Evolutionary conservation across 2,329 filamentous ascomycete genomes (phyloP), one percentile per base, ranked within the genome.

Genomic region (Rhytidhysteron rufulum): DNA sequence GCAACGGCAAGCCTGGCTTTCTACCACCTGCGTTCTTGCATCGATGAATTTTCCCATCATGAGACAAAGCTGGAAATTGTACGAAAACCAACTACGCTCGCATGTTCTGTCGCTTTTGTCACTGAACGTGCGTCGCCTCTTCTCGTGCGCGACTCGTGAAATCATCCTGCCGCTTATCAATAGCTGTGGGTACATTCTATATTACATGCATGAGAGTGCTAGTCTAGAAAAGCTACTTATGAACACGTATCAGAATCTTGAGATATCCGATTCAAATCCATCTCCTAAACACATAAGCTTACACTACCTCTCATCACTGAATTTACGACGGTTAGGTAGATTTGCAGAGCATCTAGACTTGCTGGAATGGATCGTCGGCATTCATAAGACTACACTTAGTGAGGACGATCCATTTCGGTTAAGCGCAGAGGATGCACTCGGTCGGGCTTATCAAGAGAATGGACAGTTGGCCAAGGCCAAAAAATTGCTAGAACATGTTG

Each of bases 1-100:
- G 31, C 50, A 55, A 29, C 39, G 49, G 27, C 33, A 42, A 16
- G 41, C 54, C 3, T 62, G 54, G 58, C 29, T 54, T 6, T 20
- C 37, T 16, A 37, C 45, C 19, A 53, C 49, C 29, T 52, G 42
- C 17, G 27, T 54, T 13, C 41, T 53, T 37, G 36, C 42, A 1
- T 31, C n/a, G n/a, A n/a, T n/a, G n/a, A n/a, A n/a, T 48, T 10
- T 44, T 37, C 15, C 36, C 13, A 2, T 10, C 4, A 5, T 27
- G 42, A 18, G 27, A 18, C 15, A 17, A 38, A 17, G 19, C 17
- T 46, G 43, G 45, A 21, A 37, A 24, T 5, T 36, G 15, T 39
- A 41, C 31, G 34, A 44, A 27, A 47, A 21, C 11, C 29, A 48
- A n/a, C 9, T 48, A 21, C 36, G 34, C 17, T 42, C 39, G 22